Evolutionary conservation across 2,329 filamentous ascomycete genomes (phyloP), one percentile per base, ranked within the genome.

Genomic region (Furcasterigmium sp.): DNA sequence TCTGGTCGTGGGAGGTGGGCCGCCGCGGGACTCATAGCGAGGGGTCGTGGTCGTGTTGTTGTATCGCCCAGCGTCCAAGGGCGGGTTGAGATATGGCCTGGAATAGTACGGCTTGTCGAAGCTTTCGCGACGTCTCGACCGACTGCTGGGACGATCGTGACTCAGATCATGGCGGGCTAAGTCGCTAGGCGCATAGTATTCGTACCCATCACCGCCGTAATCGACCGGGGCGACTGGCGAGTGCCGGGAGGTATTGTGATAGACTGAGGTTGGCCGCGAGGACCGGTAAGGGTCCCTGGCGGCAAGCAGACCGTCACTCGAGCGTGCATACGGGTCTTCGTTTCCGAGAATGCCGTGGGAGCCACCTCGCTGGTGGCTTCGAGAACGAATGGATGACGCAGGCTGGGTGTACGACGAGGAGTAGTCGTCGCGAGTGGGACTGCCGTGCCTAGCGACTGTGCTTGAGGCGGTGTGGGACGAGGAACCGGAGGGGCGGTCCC

Each of bases 1-100:
- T 52, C 84, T 72, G 3, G 80, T 86, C 5, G 82, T 78, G 5
- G 83, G 83, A 9, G 86, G 85, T 3, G 84, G 85, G 0, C 75
- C 72, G 25, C 74, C 60, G 19, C 63, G 56, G 34, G 51, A 57
- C 13, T 73, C 70, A 45, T 69, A 65, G 7, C 56, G 57, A 5
- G 61, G 60, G 46, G 48, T 59, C 14, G 51, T 54, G 39, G 55
- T 59, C 14, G 51, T 54, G 39, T 54, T 60, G 25, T 51, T 52
- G 32, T 46, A 49, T 37, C 47, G 53, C 29, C 62, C 59, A n/a
- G 58, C 51, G 4, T 43, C 41, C 8, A 44, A 42, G 10, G 48
- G 42, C 20, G 45, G 36, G 49, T 70, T 76, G 46, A 78, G 65
- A 18, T 69, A 73, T n/a, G 77, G 76, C 2, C 76, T 72, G 49